These are phyloP conservation scores for Talaromyces amestolkiae DNA, from an alignment of 2,329 filamentous ascomycete species.

Conservation along the genomic window DNA sequence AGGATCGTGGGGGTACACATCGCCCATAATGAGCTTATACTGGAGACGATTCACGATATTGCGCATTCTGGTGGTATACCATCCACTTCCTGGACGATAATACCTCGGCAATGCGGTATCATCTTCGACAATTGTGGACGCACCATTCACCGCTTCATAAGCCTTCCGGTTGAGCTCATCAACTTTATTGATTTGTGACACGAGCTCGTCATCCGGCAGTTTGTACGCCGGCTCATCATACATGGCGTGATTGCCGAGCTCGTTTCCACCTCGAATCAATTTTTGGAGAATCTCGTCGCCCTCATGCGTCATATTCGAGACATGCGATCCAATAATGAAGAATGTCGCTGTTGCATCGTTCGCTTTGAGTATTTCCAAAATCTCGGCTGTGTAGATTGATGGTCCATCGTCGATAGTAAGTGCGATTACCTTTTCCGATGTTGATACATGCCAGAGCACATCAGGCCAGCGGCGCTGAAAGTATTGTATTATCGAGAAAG, in stretches of 20 bases:
- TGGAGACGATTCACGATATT: slow-evolving; percentile 57
- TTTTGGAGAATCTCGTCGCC: slow-evolving; percentile 54
- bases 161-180: slow-evolving; percentile 59
- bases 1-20: slow-evolving; percentile 88
- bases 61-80: slow-evolving; percentile 73
- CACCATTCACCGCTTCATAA: slow-evolving; percentile 42
- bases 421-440: slow-evolving; percentile 65
- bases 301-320: slow-evolving; percentile 45
- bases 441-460: slow-evolving; percentile 67
- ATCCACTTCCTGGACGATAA: slow-evolving; percentile 80
- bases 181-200: slow-evolving; percentile 63
- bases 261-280: slow-evolving; percentile 62
- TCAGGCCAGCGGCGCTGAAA: slow-evolving; percentile 71
- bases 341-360: slow-evolving; percentile 75
- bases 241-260: slow-evolving; percentile 87
- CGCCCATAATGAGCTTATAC: slow-evolving; percentile 74
- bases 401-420: slow-evolving; percentile 87
- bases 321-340: slow-evolving; percentile 82
- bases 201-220: slow-evolving; percentile 59
- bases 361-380: slow-evolving; percentile 64
- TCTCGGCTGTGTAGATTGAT: slow-evolving; percentile 67
- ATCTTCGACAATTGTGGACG: slow-evolving; percentile 17
- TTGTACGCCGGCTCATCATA: slow-evolving; percentile 72
- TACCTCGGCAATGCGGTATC: slow-evolving; percentile 54
- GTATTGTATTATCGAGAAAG: slow-evolving; percentile 66